Percentiles rank a stretch among this genome's conserved stretches.
Conservation (phyloP, 179 eudicot species). For the Nepenthes alata region DNA sequence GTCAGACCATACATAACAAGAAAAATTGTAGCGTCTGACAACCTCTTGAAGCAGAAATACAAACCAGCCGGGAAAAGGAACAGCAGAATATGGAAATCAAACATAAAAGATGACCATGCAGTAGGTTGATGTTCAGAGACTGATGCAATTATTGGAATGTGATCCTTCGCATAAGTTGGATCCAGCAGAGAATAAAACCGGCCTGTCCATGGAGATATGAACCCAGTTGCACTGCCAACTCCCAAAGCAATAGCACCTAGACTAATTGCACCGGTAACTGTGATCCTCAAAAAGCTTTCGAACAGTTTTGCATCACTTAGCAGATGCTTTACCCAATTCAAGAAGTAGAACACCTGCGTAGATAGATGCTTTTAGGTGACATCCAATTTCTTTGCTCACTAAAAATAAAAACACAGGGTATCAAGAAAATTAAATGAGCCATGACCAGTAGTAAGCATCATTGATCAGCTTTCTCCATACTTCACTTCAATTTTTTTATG, state of each 20-base stretch:
- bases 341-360: constrained; percentile 81
- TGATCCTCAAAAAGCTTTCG: constrained; percentile 72
- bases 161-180: constrained; percentile 97
- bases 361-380: neutral
- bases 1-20: constrained; percentile 96
- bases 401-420: too few species aligned
- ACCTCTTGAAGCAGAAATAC: constrained; percentile 91
- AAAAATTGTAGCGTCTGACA: constrained; percentile 94
- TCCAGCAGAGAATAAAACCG: constrained; percentile 95
- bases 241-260: constrained; percentile 78
- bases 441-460: too few species aligned
- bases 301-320: constrained; percentile 69
- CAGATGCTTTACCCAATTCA: constrained; percentile 86
- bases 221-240: constrained; percentile 93
- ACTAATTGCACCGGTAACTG: constrained; percentile 63
- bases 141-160: constrained; percentile 94
- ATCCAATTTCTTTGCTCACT: neutral
- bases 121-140: constrained; percentile 99
- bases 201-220: constrained; percentile 97
- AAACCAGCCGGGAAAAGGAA: constrained; percentile 94
- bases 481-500: too few species aligned
- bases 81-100: constrained; percentile 88
- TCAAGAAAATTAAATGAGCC: too few species aligned
- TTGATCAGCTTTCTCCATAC: too few species aligned
- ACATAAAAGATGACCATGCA: constrained; percentile 99